Conservation (phyloP, 306 rosid genomes). For the Fragaria iinumae region DNA sequence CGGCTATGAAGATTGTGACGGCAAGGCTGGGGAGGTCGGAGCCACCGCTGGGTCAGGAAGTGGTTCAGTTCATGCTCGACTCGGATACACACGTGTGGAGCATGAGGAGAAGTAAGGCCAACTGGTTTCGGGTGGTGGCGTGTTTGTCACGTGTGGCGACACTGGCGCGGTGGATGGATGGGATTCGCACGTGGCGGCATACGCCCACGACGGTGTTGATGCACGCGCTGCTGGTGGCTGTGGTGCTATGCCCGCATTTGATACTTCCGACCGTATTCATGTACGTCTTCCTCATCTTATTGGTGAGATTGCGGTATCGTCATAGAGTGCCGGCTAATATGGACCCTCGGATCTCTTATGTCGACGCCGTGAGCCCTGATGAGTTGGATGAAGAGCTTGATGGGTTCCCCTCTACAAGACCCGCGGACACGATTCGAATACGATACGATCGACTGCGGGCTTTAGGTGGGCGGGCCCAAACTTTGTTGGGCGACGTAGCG, state of each 20-base stretch:
- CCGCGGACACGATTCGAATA: constrained; percentile 46
- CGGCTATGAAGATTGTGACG: constrained; percentile 74
- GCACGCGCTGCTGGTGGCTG: constrained; percentile 53
- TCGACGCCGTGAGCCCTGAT: constrained; percentile 60
- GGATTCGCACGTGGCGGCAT: constrained; percentile 70
- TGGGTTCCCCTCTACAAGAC: constrained; percentile 57
- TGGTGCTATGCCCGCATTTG: constrained; percentile 53
- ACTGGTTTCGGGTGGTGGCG: constrained; percentile 64
- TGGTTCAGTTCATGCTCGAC: constrained; percentile 79
- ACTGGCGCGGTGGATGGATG: constrained; percentile 54
- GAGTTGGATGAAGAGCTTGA: constrained; percentile 91
- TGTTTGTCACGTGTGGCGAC: constrained; percentile 58
- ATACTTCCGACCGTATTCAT: constrained; percentile 70
- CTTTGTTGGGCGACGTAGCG: constrained; percentile 71
- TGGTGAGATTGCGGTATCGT: constrained; percentile 48
- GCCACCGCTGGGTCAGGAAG: constrained; percentile 76
- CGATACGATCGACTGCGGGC: constrained; percentile 74
- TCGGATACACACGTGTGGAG: constrained; percentile 79
- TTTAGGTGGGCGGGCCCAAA: constrained; percentile 79
- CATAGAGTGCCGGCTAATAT: constrained; percentile 41
- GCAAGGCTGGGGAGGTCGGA: constrained; percentile 72
- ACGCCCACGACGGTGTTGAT: constrained; percentile 64
- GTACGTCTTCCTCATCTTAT: constrained; percentile 61
- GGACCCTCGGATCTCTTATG: constrained; percentile 67
- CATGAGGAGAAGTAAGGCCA: constrained; percentile 82